Conservation (phyloP, 257 asterid genomes). For the Solanum sparsipilum region DNA sequence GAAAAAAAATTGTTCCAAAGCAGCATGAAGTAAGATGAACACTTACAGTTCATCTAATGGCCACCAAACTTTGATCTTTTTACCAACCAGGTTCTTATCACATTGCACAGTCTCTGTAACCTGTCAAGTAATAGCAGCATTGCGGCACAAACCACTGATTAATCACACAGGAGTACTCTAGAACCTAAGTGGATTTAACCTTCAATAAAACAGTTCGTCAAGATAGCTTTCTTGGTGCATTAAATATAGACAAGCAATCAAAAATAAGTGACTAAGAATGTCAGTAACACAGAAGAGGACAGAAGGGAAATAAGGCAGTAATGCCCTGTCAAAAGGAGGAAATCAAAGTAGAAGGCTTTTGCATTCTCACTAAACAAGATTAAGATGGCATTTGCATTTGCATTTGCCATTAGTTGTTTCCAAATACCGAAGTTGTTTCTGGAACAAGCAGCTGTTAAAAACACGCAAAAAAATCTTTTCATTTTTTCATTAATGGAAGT, state of each 20-base stretch:
- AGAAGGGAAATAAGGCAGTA: background rate
- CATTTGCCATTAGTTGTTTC: background rate
- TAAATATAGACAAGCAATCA: background rate
- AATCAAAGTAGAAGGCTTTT: background rate
- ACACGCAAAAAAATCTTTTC: background rate
- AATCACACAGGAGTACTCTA: background rate
- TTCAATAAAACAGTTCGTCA: background rate
- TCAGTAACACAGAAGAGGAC: background rate
- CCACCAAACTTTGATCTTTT: conserved; percentile 87
- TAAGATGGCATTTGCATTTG: background rate
- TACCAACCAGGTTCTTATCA: conserved; percentile 60
- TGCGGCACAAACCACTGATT: background rate
- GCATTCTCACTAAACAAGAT: background rate
- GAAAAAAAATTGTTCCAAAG: background rate
- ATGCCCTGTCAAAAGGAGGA: background rate
- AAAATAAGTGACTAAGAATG: background rate
- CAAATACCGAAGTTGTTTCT: background rate
- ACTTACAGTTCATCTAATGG: conserved; percentile 70
- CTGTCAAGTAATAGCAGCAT: conserved; percentile 19
- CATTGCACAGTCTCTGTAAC: conserved; percentile 28
- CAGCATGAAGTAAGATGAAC: background rate
- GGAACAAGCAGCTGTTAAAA: background rate
- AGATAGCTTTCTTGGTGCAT: background rate
- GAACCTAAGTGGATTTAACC: background rate
- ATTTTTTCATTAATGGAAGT: background rate